Percentiles rank a stretch among this genome's conserved stretches.
Evolutionary conservation across 257 asterid species (phyloP).

Genomic region (Agastache rugosa): DNA sequence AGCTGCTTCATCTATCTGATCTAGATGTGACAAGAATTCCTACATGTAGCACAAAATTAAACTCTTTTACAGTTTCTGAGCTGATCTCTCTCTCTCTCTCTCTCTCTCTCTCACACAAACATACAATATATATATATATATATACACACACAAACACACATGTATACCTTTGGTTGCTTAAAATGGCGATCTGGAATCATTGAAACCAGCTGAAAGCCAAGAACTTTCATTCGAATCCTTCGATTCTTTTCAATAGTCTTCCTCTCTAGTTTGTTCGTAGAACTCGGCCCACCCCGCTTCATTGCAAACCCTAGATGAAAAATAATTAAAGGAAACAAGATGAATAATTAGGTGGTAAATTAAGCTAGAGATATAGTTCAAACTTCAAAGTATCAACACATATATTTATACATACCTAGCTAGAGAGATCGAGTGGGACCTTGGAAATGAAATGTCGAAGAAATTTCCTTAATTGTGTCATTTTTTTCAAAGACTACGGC

Average conservation of each 20-base stretch:
- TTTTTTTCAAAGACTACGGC: too few relatives aligned
- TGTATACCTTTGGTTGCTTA: conserved; percentile 36
- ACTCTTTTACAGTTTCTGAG: too few relatives aligned
- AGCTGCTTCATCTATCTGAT: conserved; percentile 45
- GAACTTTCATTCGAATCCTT: conserved; percentile 39
- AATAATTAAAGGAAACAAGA: background rate
- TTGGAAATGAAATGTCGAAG: too few relatives aligned
- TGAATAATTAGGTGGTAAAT: background rate
- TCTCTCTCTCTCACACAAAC: too few relatives aligned
- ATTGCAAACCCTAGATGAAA: background rate
- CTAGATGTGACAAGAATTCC: conserved; percentile 47
- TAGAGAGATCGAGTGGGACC: background rate
- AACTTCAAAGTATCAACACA: background rate
- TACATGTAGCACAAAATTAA: background rate
- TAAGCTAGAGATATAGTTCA: background rate
- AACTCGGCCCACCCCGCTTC: conserved; percentile 12
- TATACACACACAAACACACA: too few relatives aligned
- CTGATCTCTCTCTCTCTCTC: too few relatives aligned
- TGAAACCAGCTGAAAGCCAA: conserved; percentile 38
- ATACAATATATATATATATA: too few relatives aligned
- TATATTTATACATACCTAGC: background rate
- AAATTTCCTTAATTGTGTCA: too few relatives aligned
- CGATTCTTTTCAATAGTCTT: conserved; percentile 33
- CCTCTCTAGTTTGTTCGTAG: conserved; percentile 26
- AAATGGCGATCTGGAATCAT: conserved; percentile 44